Conservation (phyloP, 2,329 filamentous ascomycete genomes). For the Whalleya microplaca region DNA sequence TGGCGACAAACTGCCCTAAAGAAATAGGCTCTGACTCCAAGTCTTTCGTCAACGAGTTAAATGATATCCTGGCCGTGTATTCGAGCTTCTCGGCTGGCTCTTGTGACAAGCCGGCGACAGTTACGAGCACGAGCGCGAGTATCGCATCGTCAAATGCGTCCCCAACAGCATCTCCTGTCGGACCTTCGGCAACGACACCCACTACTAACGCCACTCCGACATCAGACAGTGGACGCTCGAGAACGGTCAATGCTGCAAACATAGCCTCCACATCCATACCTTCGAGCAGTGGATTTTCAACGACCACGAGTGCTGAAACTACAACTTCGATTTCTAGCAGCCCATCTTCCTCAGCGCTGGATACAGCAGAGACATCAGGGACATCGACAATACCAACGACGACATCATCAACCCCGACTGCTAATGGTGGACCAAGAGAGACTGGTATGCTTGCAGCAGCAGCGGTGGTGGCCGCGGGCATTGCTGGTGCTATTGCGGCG, state of each 20-base stretch:
- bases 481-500: slow-evolving; percentile 15
- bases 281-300: neutral
- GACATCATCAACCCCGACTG: neutral
- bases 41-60: slow-evolving; percentile 17
- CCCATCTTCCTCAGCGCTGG: slow-evolving; percentile 1
- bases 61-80: slow-evolving; percentile 16
- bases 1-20: slow-evolving; percentile 14
- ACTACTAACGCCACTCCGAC: neutral
- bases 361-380: too few species aligned
- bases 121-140: neutral
- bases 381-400: slow-evolving; percentile 1
- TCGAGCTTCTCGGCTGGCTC: slow-evolving; percentile 18
- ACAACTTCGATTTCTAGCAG: neutral
- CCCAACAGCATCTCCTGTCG: neutral
- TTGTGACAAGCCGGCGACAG: slow-evolving; percentile 3
- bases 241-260: too few species aligned
- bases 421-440: slow-evolving; percentile 13
- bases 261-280: neutral
- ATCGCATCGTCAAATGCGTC: neutral
- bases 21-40: slow-evolving; percentile 15
- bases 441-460: slow-evolving; percentile 19
- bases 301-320: neutral
- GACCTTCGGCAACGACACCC: neutral
- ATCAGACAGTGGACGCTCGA: neutral
- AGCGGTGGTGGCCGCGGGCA: slow-evolving; percentile 12